A percentile compares a stretch with the other conserved stretches of the same genome.
These are phyloP conservation scores for Corniculantispora saksenae DNA, from an alignment of 2,329 filamentous ascomycete species.

Conservation along the genomic window DNA sequence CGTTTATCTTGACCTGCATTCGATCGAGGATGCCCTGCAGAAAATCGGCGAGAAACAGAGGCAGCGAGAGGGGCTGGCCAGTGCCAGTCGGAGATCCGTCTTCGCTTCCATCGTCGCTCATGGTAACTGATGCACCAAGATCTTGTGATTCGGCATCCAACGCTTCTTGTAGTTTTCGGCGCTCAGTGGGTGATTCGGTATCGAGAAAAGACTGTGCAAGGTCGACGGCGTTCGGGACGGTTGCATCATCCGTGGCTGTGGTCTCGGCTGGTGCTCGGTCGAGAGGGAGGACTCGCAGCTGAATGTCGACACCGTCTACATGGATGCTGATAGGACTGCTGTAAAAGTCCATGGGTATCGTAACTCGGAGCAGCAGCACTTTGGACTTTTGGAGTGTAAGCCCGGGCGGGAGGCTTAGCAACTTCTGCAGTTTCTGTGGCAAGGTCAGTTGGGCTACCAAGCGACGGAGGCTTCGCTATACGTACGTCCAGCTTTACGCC, in stretches of 20 bases:
- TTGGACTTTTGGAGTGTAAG: conserved; percentile 73
- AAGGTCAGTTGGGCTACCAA: conserved; percentile 23
- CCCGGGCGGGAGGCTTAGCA: conserved; percentile 72
- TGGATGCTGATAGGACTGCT: conserved; percentile 81
- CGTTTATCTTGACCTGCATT: conserved; percentile 64
- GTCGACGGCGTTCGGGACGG: conserved; percentile 69
- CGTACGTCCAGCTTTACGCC: conserved; percentile 75
- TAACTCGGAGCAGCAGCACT: conserved; percentile 75
- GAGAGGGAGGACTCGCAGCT: conserved; percentile 52
- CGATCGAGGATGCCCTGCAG: conserved; percentile 74
- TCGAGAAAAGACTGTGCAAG: conserved; percentile 78
- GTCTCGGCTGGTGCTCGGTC: conserved; percentile 47
- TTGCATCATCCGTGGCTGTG: conserved; percentile 29
- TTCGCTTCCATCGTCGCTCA: conserved; percentile 63
- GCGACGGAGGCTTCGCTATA: conserved; percentile 16
- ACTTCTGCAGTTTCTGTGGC: conserved; percentile 71
- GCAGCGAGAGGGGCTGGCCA: conserved; percentile 68
- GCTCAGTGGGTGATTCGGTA: conserved; percentile 66
- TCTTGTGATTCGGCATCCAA: conserved; percentile 64
- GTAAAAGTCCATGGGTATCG: conserved; percentile 85
- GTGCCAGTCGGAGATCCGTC: conserved; percentile 66
- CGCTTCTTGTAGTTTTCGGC: conserved; percentile 67
- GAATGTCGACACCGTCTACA: conserved; percentile 76
- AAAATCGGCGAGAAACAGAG: conserved; percentile 69
- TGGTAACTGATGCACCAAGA: conserved; percentile 59